Conservation (phyloP, 495 filamentous ascomycete genomes). For the Lepraria neglecta region DNA sequence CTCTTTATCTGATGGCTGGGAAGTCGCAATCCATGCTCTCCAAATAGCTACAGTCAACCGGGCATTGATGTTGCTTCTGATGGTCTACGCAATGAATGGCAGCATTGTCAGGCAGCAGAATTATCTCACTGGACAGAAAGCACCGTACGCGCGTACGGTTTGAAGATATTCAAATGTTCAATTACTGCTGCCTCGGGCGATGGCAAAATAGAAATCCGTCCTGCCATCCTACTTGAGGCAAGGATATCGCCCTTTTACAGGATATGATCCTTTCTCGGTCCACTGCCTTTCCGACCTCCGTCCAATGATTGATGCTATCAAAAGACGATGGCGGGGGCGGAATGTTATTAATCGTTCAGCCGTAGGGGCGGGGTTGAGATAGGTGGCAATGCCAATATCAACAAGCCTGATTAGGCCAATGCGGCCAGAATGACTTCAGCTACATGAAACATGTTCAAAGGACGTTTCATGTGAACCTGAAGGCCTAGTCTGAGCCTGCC, state of each 20-base stretch:
- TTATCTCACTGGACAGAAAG: not conserved
- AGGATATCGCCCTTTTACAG: not conserved
- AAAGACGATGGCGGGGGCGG: slow-evolving; percentile 14
- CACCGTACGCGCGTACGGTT: slow-evolving; percentile 16
- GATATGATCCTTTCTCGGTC: not conserved
- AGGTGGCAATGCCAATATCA: not conserved
- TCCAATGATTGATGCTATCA: not conserved
- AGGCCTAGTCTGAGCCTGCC: too few relatives aligned
- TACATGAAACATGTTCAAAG: not conserved
- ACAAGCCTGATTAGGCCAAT: not conserved
- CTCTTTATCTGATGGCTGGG: not conserved
- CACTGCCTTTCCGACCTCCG: slow-evolving; percentile 1
- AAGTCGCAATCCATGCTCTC: not conserved
- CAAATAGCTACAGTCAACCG: not conserved
- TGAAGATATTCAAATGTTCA: not conserved
- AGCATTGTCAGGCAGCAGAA: slow-evolving; percentile 7
- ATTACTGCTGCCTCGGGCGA: slow-evolving; percentile 1
- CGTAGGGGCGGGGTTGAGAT: slow-evolving; percentile 5
- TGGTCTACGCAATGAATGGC: slow-evolving; percentile 11
- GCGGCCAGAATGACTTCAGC: not conserved
- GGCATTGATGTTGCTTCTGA: not conserved
- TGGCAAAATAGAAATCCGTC: not conserved
- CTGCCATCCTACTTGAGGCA: not conserved
- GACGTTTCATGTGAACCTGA: not conserved
- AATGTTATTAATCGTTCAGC: slow-evolving; percentile 17